Conservation (phyloP, 176 grass and related monocot genomes). For the Cenchrus fungigraminus region DNA sequence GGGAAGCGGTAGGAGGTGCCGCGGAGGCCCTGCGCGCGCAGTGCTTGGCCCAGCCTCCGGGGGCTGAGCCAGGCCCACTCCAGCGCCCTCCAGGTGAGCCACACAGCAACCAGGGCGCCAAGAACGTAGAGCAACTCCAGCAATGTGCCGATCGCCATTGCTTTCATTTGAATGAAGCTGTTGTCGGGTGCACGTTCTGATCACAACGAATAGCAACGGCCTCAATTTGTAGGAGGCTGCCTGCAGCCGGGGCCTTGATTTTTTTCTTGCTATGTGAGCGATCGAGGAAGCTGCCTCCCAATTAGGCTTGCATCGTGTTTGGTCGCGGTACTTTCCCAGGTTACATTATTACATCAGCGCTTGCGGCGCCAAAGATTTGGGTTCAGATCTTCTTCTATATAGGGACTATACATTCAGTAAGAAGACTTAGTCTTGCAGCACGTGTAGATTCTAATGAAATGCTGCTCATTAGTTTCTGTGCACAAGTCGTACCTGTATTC, state of each 20-base stretch:
- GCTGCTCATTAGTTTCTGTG: neutral
- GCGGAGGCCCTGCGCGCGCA: slow-evolving; percentile 24
- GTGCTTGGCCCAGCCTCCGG: slow-evolving; percentile 9
- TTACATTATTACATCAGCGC: neutral
- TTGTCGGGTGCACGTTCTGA: neutral
- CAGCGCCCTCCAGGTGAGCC: slow-evolving; percentile 9
- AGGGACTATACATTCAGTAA: neutral
- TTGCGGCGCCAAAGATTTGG: too few species aligned
- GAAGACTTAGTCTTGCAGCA: neutral
- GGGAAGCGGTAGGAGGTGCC: slow-evolving; percentile 20
- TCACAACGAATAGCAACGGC: neutral
- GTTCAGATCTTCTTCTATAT: neutral
- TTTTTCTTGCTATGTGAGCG: neutral
- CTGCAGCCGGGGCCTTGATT: neutral
- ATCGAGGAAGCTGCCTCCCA: neutral
- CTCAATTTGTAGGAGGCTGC: neutral
- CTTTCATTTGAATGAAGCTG: neutral
- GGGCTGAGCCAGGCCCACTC: slow-evolving; percentile 18
- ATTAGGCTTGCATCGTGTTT: too few species aligned
- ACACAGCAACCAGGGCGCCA: neutral
- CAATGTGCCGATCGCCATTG: neutral
- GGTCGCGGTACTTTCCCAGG: neutral
- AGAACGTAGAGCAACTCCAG: slow-evolving; percentile 5
- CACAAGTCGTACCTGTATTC: neutral
- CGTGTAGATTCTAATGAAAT: neutral